Evolutionary conservation across 2,329 filamentous ascomycete species (phyloP), one percentile per base, ranked within the genome.

Genomic region (Xylaria sp.): DNA sequence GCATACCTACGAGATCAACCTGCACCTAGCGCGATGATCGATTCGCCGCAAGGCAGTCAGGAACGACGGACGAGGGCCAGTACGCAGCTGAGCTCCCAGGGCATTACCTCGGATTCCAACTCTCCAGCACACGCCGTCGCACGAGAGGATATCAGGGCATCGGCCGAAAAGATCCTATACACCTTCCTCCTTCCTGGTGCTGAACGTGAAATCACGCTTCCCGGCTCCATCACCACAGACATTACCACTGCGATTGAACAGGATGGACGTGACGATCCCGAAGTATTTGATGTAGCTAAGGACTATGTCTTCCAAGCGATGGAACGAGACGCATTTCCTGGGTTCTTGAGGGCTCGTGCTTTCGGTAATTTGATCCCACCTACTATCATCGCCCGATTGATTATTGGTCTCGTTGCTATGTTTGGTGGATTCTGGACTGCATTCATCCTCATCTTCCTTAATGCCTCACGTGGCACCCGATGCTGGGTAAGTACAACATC

Each of bases 291-390:
- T 79, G 90, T 93, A 23, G 96, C 96, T 63, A 99, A 99, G 84
- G 96, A 99, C 83, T 99, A 98, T 79, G 96, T 98, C 71, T 99
- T 98, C 81, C 97, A 99, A 82, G 97, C 97, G 40, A 99, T 99
- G 96, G 97, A 99, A 82, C 90, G 97, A 65, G 96, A 99, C 82
- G 96, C 97, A n/a, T 99, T 97, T 79, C 96, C 97, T 0, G 95
- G 95, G 0, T 99, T 99, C 82, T 86, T 99, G 68, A 89, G 95
- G 78, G 93, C 93, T 82, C 98, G 98, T 83, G 96, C 96, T 2
- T 86, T 99, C 27, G 97, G 97, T 69, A 99, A 99, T 77, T 87
- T 99, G 16, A 95, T 99, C 32, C 96, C 95, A 2, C 90, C 95
- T 18, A 97, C 93, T 55, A 91, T 97, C 73, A 89, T 98, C 78